phyloP scores from a whole-genome alignment of 78 protist genomes.

The Tieghemostelium lacteum region DNA sequence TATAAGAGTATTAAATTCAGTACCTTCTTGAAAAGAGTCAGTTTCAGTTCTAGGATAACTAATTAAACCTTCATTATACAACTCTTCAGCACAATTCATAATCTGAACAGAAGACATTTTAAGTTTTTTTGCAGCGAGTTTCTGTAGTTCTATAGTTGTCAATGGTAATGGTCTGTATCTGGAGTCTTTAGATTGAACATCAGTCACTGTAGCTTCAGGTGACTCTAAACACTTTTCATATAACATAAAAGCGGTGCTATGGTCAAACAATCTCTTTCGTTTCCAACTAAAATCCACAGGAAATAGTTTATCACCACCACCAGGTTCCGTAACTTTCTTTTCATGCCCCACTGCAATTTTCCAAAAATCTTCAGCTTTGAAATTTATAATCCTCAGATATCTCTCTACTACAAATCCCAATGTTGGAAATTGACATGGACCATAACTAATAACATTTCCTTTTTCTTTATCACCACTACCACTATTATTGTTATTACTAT shows the following conservation, averaged over 20 bases:
- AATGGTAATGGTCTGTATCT: slow-evolving; percentile 94
- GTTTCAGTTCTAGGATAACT: slow-evolving; percentile 99
- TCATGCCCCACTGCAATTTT: neutral
- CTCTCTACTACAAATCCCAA: slow-evolving; percentile 98
- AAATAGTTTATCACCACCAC: neutral
- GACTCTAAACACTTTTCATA: slow-evolving; percentile 42
- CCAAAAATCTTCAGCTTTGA: slow-evolving; percentile 93
- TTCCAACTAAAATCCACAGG: slow-evolving; percentile 80
- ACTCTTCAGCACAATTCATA: slow-evolving; percentile 91
- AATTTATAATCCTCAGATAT: slow-evolving; percentile 67
- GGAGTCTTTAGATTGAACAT: slow-evolving; percentile 32
- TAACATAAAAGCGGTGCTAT: slow-evolving; percentile 21
- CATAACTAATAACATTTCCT: slow-evolving; percentile 65
- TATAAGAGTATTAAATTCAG: slow-evolving; percentile 83
- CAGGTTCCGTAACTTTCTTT: neutral
- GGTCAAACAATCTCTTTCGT: slow-evolving; percentile 84
- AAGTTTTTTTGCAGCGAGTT: slow-evolving; percentile 86
- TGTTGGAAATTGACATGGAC: slow-evolving; percentile 99
- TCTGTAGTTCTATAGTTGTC: slow-evolving; percentile 96
- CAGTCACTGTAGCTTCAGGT: slow-evolving; percentile 43
- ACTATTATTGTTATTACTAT: neutral
- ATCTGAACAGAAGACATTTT: slow-evolving; percentile 84
- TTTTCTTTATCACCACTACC: neutral
- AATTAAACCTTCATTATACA: slow-evolving; percentile 93
- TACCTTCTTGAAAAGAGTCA: slow-evolving; percentile 83